Base-by-base conservation (phyloP, 1,139 yeast genomes). In the Blastobotrys proliferans region DNA sequence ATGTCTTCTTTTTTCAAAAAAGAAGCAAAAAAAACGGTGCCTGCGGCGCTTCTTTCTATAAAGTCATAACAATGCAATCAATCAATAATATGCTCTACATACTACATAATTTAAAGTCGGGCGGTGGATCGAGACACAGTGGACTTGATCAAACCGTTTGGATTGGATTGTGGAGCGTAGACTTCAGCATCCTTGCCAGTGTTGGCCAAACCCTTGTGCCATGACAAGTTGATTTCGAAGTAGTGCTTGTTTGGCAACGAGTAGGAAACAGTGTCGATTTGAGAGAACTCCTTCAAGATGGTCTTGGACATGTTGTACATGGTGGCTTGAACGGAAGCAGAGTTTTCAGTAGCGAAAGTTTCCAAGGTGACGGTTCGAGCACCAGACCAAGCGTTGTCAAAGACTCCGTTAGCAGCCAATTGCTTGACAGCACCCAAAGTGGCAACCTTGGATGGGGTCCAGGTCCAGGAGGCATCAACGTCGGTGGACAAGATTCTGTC, bases 261-360 rank as follows among this genome's bases (percentile, higher is more conserved):
- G 64, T 85, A 88, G 43, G 81, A 67, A 34, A 87, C 95, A 37
- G 72, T 71, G 47, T 70, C 75, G 44, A 88, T 71, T 49, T 72
- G 72, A 5, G 79, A 72, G 46, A 77, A 81, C 41, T 58, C 61
- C 42, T 69, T 72, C 60, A 88, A 74, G 52, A 88, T 86, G 52
- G 78, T 79, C 49, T 77, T 73, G 31, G 86, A 74, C 92, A 88
- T 88, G 72, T 87, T 85, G 73, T 79, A 88, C 96, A 87, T 87
- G 49, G 96, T 88, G 34, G 95, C 95, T 70, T 88, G 97, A 40
- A 88, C 97, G 14, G 94, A 83, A 16, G 95, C 78, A 8, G 95
- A 85, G 66, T 85, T 80, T 65, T 88, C 96, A 43, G 73, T 65
- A 19, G 96, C 95, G 66, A 88, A 88, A 49, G 76, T 73, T 46